Percentiles rank a stretch among this genome's conserved stretches.
These are phyloP conservation scores for Myxozyma lipomycoides DNA, from an alignment of 805 yeast genomes.

Conservation along the genomic window DNA sequence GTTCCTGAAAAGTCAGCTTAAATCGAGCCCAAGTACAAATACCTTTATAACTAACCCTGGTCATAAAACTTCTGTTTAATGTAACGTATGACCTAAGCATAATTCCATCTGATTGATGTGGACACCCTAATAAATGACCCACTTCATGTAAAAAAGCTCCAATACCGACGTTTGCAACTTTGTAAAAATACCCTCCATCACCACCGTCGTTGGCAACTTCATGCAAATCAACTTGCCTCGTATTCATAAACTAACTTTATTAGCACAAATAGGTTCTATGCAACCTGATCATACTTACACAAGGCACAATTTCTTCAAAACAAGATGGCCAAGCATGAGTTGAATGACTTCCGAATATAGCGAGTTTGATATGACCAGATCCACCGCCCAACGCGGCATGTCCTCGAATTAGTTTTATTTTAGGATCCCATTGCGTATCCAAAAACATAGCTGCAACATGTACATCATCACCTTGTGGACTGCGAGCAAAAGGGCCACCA, in stretches of 20 bases:
- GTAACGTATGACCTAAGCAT: slow-evolving; percentile 84
- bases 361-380: slow-evolving; percentile 61
- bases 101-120: slow-evolving; percentile 85
- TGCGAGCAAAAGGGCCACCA: slow-evolving; percentile 51
- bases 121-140: slow-evolving; percentile 87
- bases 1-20: slow-evolving; percentile 31
- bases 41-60: slow-evolving; percentile 50
- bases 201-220: slow-evolving; percentile 89
- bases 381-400: slow-evolving; percentile 98
- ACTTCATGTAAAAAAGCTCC: slow-evolving; percentile 97
- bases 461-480: slow-evolving; percentile 41
- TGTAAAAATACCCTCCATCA: slow-evolving; percentile 87
- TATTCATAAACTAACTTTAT: slow-evolving; percentile 57
- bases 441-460: slow-evolving; percentile 82
- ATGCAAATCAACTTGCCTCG: slow-evolving; percentile 53
- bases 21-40: slow-evolving; percentile 31
- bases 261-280: not conserved
- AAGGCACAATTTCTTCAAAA: slow-evolving; percentile 61
- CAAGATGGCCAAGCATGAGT: slow-evolving; percentile 88
- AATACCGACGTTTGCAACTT: slow-evolving; percentile 73
- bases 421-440: slow-evolving; percentile 79
- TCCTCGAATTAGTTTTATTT: slow-evolving; percentile 56
- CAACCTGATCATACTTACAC: slow-evolving; percentile 6
- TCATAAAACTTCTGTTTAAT: slow-evolving; percentile 75
- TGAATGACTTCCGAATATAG: slow-evolving; percentile 93